Conservation (phyloP, 2,329 filamentous ascomycete genomes). For the Alternaria viburni region DNA sequence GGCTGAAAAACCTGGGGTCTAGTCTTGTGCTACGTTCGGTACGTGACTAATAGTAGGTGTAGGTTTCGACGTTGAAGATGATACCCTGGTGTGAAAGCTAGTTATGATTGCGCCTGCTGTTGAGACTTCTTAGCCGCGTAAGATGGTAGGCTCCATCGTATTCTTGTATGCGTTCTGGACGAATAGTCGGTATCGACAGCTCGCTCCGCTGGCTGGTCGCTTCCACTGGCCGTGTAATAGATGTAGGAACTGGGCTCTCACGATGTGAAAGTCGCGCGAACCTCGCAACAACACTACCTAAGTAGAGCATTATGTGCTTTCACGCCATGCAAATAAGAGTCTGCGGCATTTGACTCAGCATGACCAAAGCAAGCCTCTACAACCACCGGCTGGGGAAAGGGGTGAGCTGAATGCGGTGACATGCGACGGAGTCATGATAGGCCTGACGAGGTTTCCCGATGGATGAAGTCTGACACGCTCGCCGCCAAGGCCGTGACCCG, state of each 20-base stretch:
- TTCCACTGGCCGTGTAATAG: background rate
- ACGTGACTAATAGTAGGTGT: conserved; percentile 11
- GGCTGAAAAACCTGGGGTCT: conserved; percentile 34
- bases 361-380: background rate
- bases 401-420: background rate
- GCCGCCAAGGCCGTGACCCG: conserved; percentile 24
- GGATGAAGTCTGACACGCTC: conserved; percentile 7
- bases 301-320: background rate
- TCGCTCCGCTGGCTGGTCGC: background rate
- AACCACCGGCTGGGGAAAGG: background rate
- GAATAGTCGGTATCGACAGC: background rate
- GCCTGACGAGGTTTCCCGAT: conserved; percentile 8
- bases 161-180: background rate
- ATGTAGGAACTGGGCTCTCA: background rate
- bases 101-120: background rate
- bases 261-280: background rate
- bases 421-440: background rate
- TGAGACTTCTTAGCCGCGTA: background rate
- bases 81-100: background rate
- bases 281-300: background rate
- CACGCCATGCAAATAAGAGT: background rate
- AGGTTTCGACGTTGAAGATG: background rate
- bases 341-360: background rate
- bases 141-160: background rate
- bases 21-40: conserved; percentile 19